Evolutionary conservation across 2,329 filamentous ascomycete genomes (phyloP), one percentile per base, ranked within the genome.

Genomic region (Thermomyces lanuginosus): DNA sequence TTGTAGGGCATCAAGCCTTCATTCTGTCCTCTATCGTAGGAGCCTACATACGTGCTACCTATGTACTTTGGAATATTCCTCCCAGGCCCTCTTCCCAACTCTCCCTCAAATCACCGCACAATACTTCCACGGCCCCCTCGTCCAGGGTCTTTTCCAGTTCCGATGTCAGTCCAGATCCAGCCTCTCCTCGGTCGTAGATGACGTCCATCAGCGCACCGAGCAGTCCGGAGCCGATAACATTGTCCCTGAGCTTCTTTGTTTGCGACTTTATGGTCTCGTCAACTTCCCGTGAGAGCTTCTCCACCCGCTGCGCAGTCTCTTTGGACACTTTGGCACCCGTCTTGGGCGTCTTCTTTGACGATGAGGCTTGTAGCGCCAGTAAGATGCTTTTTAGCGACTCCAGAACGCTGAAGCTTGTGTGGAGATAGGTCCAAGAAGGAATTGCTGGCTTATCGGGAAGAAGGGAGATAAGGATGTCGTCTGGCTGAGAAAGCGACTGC

Each of bases 51-150:
- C n/a, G n/a, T n/a, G n/a, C n/a, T n/a, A n/a, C n/a, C n/a, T n/a
- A n/a, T n/a, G n/a, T 30, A 27, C 32, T 40, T 8, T 29, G 28
- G 31, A 58, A 29, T 19, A 60, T 38, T 3, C 56, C 55, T 27
- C 55, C 47, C 13, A 61, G 42, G 4, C 46, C 55, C 28, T 59
- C 56, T 24, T 59, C 55, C 58, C 57, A 61, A 36, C 58, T 60
- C 32, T 60, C 56, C 44, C 53, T 58, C 36, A 61, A 38, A 16
- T 45, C 43, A n/a, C 52, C 55, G 32, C 52, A 56, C 37, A 57
- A 53, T 11, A 57, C 29, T 37, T 60, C 57, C 31, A 60, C 33
- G 3, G 42, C 45, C 6, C 51, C 44, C 25, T 44, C 43, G 28
- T 55, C 54, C 19, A 56, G 35, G 16, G 48, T 40, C 12, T 46